Base-by-base conservation (phyloP, 768 basidiomycete species). In the Mycena maculata region DNA sequence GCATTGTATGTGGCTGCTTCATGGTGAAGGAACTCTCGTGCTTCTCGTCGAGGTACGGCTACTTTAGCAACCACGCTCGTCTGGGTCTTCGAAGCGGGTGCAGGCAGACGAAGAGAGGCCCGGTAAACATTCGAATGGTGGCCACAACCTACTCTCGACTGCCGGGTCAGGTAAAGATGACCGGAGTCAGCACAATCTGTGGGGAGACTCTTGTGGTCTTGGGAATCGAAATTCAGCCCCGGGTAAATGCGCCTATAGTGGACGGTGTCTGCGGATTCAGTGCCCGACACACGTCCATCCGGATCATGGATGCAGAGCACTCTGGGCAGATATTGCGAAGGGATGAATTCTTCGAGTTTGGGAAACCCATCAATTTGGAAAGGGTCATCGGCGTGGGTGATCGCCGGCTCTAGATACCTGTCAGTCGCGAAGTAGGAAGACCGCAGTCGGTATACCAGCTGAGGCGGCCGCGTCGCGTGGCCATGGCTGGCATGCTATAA, bases 101-200 rank as follows among this genome's bases (percentile, higher is more conserved):
- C 73, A 13, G 86, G 83, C 2, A 85, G 73, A 5, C 77, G 77
- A 68, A 85, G 77, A 13, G 80, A 73, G 2, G 77, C 80, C 23
- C 77, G 77, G 65, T 81, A 79, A 5, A 86, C 85, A 36, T 72
- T 67, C 5, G 75, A 72, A 52, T 76, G 75, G 48, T 70, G 63
- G 11, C 75, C 75, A 20, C 60, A 49, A 5, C 75, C 75, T 20
- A 74, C 50, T 22, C 69, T 58, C 45, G 68, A 65, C 12, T 72
- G 53, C 18, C 69, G 70, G 12, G 67, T 65, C 11, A 75, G 59
- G 49, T 75, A 69, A 2, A 75, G 59, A 38, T 70, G 58, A 2
- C 60, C 72, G n/a, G 57, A 45, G 22, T 59, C 42, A 28, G 39
- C 23, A 8, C 38, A n/a, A 45, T n/a, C n/a, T n/a, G n/a, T n/a